These are phyloP conservation scores for Colletotrichum acutatum DNA, from an alignment of 2,329 filamentous ascomycete genomes.

Conservation along the genomic window DNA sequence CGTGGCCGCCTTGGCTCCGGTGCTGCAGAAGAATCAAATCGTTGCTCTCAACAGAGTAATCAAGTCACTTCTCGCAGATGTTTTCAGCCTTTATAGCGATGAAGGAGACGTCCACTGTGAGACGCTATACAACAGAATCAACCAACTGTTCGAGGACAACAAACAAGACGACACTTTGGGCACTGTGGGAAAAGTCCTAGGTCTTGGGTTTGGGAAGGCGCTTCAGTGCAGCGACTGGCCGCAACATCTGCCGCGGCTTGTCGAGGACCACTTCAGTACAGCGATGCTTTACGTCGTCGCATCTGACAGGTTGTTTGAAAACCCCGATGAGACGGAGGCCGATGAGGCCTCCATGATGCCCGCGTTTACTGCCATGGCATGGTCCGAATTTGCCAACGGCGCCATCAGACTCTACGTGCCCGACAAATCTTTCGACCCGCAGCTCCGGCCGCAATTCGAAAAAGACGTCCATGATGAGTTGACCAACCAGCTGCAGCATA, in stretches of 20 bases:
- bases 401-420: conserved; percentile 86
- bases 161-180: background rate
- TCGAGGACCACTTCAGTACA: conserved; percentile 56
- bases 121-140: conserved; percentile 7
- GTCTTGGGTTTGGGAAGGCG: background rate
- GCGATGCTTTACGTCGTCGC: conserved; percentile 57
- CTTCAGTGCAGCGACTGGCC: conserved; percentile 45
- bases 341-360: background rate
- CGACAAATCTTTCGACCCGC: conserved; percentile 86
- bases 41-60: conserved; percentile 60
- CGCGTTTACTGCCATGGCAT: conserved; percentile 61
- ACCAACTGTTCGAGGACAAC: background rate
- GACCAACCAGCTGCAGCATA: conserved; percentile 63
- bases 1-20: conserved; percentile 59
- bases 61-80: conserved; percentile 54
- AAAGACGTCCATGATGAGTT: conserved; percentile 67
- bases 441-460: conserved; percentile 73
- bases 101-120: conserved; percentile 6
- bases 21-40: conserved; percentile 62
- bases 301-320: conserved; percentile 42
- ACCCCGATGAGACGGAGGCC: background rate
- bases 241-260: conserved; percentile 50
- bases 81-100: conserved; percentile 53
- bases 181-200: background rate
- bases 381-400: conserved; percentile 80